Percentiles rank a stretch among this genome's conserved stretches.
These are phyloP conservation scores for Crithidia brevicula DNA, from an alignment of 208 protist genomes.

Conservation along the genomic window DNA sequence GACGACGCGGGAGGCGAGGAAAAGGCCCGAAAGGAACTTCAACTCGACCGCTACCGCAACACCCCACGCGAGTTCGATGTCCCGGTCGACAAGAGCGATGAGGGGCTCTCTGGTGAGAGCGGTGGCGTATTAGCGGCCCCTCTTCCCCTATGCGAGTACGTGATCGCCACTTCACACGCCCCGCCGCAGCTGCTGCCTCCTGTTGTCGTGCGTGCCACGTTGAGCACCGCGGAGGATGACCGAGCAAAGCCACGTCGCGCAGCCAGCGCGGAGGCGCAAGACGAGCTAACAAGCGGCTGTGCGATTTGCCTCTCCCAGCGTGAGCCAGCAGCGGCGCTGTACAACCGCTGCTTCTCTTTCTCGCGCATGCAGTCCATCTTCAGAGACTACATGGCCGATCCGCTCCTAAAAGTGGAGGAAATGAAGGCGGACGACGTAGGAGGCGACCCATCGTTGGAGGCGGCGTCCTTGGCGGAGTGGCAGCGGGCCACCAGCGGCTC, in stretches of 20 bases:
- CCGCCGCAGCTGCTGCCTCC: not conserved
- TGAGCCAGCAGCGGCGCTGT: conserved; percentile 2
- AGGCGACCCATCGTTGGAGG: not conserved
- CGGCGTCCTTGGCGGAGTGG: conserved; percentile 4
- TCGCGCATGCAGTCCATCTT: conserved; percentile 21
- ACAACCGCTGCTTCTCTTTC: conserved; percentile 22
- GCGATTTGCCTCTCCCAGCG: conserved; percentile 10
- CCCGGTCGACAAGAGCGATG: not conserved
- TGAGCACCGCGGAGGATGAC: no score
- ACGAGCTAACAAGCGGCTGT: not conserved
- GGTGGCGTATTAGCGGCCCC: not conserved
- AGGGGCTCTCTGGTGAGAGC: not conserved
- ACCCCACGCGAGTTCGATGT: conserved; percentile 11
- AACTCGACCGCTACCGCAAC: conserved; percentile 1
- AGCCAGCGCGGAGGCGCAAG: no score
- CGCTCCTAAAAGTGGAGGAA: conserved; percentile 15
- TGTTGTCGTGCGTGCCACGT: conserved; percentile 22
- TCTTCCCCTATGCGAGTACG: conserved; percentile 12
- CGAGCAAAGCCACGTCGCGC: no score
- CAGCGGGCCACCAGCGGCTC: not conserved
- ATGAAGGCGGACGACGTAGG: not conserved
- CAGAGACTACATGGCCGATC: conserved; percentile 16
- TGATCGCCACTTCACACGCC: conserved; percentile 5
- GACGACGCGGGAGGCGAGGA: no score
- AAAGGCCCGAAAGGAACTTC: no score